Conservation (phyloP, 257 asterid species). For the Solanum neorickii region DNA sequence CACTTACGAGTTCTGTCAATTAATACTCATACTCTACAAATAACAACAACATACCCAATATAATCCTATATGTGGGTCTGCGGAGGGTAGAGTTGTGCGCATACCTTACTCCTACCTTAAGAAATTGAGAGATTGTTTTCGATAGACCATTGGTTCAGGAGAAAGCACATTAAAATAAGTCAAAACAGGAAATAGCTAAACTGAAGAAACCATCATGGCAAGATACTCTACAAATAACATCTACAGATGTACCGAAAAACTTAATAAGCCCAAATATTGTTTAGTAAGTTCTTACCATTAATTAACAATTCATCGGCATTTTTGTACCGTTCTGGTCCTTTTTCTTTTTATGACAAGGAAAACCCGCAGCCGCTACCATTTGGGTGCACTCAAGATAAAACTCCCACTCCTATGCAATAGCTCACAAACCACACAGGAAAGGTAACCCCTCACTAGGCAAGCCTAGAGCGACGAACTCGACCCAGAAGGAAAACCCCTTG, state of each 20-base stretch:
- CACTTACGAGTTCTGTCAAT: not conserved
- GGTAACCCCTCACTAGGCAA: no score
- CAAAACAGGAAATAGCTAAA: not conserved
- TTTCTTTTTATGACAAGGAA: no score
- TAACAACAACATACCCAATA: not conserved
- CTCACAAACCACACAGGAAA: no score
- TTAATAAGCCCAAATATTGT: not conserved
- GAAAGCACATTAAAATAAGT: not conserved
- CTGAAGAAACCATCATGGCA: not conserved
- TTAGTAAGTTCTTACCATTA: not conserved
- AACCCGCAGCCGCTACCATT: no score
- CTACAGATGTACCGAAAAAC: not conserved
- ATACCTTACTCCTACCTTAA: not conserved
- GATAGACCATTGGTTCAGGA: not conserved
- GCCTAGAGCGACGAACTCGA: no score
- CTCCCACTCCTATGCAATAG: no score
- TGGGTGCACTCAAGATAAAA: no score
- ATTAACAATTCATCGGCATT: not conserved
- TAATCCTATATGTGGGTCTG: not conserved
- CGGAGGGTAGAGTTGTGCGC: not conserved
- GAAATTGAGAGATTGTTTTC: not conserved
- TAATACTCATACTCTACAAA: not conserved
- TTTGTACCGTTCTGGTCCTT: not conserved
- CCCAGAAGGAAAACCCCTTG: no score
- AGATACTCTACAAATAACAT: not conserved